phyloP scores from a whole-genome alignment of 441 rosid species.

The Melastoma candidum region DNA sequence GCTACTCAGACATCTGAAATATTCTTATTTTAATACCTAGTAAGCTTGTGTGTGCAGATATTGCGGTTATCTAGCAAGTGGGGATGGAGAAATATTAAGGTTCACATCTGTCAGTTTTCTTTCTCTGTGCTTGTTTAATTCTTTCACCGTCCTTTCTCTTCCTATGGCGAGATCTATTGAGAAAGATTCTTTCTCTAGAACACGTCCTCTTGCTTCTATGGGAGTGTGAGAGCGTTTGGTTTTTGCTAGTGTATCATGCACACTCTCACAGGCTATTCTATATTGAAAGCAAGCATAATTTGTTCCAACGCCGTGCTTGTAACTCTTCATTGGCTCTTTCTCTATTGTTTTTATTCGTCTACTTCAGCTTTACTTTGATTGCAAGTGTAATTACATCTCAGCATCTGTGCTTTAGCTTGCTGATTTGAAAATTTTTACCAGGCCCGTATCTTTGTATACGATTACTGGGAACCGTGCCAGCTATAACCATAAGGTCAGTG shows the following conservation, averaged over 20 bases:
- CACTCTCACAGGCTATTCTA: too few species aligned
- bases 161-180: neutral
- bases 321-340: too few species aligned
- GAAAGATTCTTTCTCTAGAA: too few species aligned
- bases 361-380: too few species aligned
- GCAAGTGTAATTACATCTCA: too few species aligned
- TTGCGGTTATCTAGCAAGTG: conserved; percentile 26
- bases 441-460: conserved; percentile 34
- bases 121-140: neutral
- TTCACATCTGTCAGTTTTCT: conserved; percentile 16
- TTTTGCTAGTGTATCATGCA: too few species aligned
- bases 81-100: conserved; percentile 37
- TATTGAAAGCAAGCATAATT: too few species aligned
- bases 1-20: neutral
- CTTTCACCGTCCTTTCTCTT: neutral
- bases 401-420: conserved; percentile 8
- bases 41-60: conserved; percentile 30
- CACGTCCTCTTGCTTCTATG: too few species aligned
- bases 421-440: conserved; percentile 16
- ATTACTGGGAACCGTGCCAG: conserved; percentile 26
- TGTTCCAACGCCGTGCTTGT: too few species aligned
- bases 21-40: neutral
- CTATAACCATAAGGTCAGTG: conserved; percentile 39
- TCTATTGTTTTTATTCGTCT: too few species aligned
- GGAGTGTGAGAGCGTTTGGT: too few species aligned